phyloP scores from a whole-genome alignment of 2,329 filamentous ascomycete genomes.

The Fusarium anthophilum region DNA sequence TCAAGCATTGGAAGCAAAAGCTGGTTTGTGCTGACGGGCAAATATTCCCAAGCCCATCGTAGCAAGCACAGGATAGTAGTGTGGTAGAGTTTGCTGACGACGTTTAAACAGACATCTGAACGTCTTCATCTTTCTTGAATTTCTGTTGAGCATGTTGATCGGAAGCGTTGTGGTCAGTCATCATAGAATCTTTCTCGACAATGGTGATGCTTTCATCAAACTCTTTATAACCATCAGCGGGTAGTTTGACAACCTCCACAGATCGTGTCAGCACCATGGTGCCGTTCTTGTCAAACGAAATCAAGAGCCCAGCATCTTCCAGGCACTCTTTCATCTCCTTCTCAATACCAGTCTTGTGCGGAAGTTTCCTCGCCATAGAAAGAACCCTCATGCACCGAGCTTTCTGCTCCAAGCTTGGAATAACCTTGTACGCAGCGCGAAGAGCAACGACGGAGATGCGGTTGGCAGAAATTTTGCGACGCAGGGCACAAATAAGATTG shows the following conservation, averaged over 20 bases:
- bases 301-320: neutral
- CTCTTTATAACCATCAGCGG: neutral
- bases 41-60: neutral
- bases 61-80: neutral
- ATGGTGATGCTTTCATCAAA: neutral
- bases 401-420: neutral
- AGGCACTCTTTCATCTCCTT: neutral
- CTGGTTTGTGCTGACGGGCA: neutral
- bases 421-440: constrained; percentile 3
- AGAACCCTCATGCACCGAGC: neutral
- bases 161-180: neutral
- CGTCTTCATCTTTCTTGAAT: neutral
- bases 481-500: constrained; percentile 3
- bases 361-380: neutral
- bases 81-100: neutral
- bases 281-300: neutral
- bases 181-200: neutral
- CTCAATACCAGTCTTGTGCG: neutral
- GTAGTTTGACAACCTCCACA: neutral
- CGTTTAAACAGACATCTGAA: neutral
- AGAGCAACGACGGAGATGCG: constrained; percentile 3
- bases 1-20: neutral
- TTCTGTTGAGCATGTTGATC: neutral
- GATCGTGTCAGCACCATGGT: neutral
- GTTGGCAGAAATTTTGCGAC: neutral